These are phyloP conservation scores for Penicillium italicum DNA, from an alignment of 2,329 filamentous ascomycete species.

Conservation along the genomic window DNA sequence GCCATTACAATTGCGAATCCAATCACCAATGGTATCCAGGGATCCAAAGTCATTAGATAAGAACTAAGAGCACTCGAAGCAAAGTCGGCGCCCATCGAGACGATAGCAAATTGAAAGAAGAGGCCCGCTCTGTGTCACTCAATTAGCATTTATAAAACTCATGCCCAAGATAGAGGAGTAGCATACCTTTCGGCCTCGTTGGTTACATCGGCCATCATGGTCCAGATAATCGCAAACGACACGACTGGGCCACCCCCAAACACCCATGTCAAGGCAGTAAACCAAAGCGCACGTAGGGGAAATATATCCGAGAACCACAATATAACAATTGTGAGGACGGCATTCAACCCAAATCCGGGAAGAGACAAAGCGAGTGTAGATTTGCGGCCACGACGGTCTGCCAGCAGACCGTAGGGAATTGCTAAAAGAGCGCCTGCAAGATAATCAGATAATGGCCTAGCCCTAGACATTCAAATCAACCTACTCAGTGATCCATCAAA, in stretches of 20 bases:
- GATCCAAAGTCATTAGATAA: conserved; percentile 40
- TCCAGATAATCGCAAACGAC: conserved; percentile 47
- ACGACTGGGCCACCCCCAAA: conserved; percentile 50
- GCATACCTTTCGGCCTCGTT: conserved; percentile 43
- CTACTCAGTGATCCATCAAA: conserved; percentile 45
- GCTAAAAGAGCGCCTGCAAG: conserved; percentile 45
- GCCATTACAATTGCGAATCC: conserved; percentile 34
- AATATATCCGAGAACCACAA: conserved; percentile 41
- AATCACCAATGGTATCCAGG: conserved; percentile 41
- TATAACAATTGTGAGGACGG: conserved; percentile 32
- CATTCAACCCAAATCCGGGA: conserved; percentile 40
- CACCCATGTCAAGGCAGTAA: conserved; percentile 45
- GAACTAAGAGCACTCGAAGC: conserved; percentile 39
- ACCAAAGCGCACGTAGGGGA: conserved; percentile 48
- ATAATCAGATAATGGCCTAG: conserved; percentile 1
- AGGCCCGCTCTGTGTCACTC: conserved; percentile 31
- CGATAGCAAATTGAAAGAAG: conserved; percentile 42
- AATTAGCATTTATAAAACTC: conserved; percentile 16
- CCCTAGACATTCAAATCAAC: conserved; percentile 4
- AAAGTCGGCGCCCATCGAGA: conserved; percentile 40
- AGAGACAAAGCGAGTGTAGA: conserved; percentile 44
- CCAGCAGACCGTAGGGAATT: conserved; percentile 49
- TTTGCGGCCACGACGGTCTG: conserved; percentile 48
- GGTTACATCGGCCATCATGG: conserved; percentile 52
- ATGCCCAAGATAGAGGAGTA: background rate